Conservation (phyloP, 164 flowering plant genomes). For the Kalanchoe fedtschenkoi region DNA sequence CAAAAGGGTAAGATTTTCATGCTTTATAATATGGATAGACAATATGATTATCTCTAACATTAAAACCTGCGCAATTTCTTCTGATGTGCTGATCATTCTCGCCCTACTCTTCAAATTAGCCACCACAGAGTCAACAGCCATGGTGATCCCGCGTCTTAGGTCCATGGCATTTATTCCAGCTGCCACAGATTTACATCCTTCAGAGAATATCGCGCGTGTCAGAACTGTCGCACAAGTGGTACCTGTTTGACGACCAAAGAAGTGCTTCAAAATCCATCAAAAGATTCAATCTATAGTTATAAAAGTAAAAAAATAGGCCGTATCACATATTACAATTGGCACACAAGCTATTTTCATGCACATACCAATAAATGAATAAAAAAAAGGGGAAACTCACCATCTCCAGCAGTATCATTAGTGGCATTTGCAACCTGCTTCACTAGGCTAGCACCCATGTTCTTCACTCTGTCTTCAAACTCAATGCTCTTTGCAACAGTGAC, state of each 20-base stretch:
- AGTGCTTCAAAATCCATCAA: not conserved
- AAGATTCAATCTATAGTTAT: too few species aligned
- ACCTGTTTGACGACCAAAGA: slow-evolving; percentile 30
- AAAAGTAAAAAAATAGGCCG: too few species aligned
- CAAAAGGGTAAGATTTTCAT: too few species aligned
- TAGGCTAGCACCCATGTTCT: slow-evolving; percentile 93
- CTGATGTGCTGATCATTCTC: slow-evolving; percentile 86
- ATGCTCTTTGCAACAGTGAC: slow-evolving; percentile 96
- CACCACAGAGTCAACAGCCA: slow-evolving; percentile 93
- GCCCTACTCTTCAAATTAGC: slow-evolving; percentile 82
- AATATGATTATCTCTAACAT: not conserved
- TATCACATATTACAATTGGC: too few species aligned
- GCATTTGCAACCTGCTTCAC: slow-evolving; percentile 98
- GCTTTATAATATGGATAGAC: too few species aligned
- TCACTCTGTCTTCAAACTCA: slow-evolving; percentile 79
- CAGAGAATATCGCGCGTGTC: slow-evolving; percentile 78
- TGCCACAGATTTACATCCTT: slow-evolving; percentile 96
- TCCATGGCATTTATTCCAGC: slow-evolving; percentile 99
- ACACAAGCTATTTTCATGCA: too few species aligned
- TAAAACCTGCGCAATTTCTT: slow-evolving; percentile 86
- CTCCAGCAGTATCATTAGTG: slow-evolving; percentile 92
- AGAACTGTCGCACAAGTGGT: slow-evolving; percentile 98
- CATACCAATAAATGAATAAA: not conserved
- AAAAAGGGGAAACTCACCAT: slow-evolving; percentile 38
- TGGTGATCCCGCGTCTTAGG: slow-evolving; percentile 75